Evolutionary conservation across 1,139 yeast species (phyloP), one percentile per base, ranked within the genome.

Genomic region (Candida sp.): DNA sequence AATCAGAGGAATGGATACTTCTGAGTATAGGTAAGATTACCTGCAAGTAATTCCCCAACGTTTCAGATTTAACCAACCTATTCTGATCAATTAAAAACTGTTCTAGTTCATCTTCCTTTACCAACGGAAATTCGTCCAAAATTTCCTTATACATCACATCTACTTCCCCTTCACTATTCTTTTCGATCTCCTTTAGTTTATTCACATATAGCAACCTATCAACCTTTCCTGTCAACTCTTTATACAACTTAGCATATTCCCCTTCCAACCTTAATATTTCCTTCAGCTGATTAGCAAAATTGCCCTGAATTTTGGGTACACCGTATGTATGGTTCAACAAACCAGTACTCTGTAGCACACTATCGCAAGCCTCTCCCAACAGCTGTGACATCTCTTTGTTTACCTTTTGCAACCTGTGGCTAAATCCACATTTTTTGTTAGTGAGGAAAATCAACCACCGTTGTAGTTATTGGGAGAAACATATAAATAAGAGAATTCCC

Each of bases 161-260:
- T 3, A 52, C 43, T 7, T 47, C 42, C 2, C 42, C 46, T 5
- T 44, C 52, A 4, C 45, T 45, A 1, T 57, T 39, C 9, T 40
- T 45, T 21, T 50, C 47, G 5, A 67, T 46, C 33, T 56, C 55
- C 19, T 53, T 48, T 5, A 63, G 41, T 39, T 53, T 57, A 45
- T 64, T 61, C 41, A 63, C 48, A 45, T 66, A 69, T 7, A 69
- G 55, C n/a, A 73, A 49, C 11, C 52, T 44, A 46, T 69, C 60
- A 23, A 70, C 44, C 40, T 61, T 61, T 6, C 46, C 45, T 21
- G 58, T 55, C 19, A 70, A 50, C 30, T 57, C 51, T 5, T 46
- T 38, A 44, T 64, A 60, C 6, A 57, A 45, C 5, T 47, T 39
- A 33, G 49, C 52, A 45, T 68, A 68, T 39, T 61, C 50, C 4